phyloP scores from a whole-genome alignment of 257 asterid species.

The Gardenia jasminoides region DNA sequence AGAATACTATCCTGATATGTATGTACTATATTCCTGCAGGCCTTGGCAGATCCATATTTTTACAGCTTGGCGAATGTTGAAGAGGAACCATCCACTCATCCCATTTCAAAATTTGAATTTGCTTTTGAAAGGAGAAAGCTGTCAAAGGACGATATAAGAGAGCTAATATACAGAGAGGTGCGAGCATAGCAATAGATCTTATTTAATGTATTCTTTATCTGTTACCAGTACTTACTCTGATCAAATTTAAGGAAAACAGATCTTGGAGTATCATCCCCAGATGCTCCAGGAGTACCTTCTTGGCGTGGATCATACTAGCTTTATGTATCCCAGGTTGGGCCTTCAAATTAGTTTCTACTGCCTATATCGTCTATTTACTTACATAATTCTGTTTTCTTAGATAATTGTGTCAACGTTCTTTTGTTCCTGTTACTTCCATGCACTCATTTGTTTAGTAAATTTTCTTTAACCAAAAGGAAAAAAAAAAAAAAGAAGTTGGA shows the following conservation, averaged over 20 bases:
- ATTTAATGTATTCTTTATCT: slow-evolving; percentile 17
- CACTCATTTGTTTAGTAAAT: not conserved
- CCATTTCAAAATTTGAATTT: slow-evolving; percentile 82
- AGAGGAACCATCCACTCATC: slow-evolving; percentile 82
- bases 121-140: slow-evolving; percentile 85
- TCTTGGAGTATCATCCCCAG: slow-evolving; percentile 99
- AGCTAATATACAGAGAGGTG: slow-evolving; percentile 92
- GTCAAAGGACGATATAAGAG: slow-evolving; percentile 74
- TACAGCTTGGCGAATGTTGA: slow-evolving; percentile 74
- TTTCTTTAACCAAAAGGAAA: too few relatives aligned
- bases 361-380: slow-evolving; percentile 5
- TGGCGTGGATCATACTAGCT: slow-evolving; percentile 88
- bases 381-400: not conserved
- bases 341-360: slow-evolving; percentile 21
- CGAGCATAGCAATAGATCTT: slow-evolving; percentile 20
- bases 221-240: slow-evolving; percentile 39
- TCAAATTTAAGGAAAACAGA: slow-evolving; percentile 56
- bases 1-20: slow-evolving; percentile 14
- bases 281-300: slow-evolving; percentile 92
- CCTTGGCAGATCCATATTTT: slow-evolving; percentile 86
- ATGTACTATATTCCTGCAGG: slow-evolving; percentile 43
- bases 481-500: not conserved
- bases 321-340: slow-evolving; percentile 98
- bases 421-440: not conserved
- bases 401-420: not conserved